A percentile compares a stretch with the other conserved stretches of the same genome.
These are phyloP conservation scores for Polyporus tsugae DNA, from an alignment of 1,284 basidiomycete species.

Conservation along the genomic window DNA sequence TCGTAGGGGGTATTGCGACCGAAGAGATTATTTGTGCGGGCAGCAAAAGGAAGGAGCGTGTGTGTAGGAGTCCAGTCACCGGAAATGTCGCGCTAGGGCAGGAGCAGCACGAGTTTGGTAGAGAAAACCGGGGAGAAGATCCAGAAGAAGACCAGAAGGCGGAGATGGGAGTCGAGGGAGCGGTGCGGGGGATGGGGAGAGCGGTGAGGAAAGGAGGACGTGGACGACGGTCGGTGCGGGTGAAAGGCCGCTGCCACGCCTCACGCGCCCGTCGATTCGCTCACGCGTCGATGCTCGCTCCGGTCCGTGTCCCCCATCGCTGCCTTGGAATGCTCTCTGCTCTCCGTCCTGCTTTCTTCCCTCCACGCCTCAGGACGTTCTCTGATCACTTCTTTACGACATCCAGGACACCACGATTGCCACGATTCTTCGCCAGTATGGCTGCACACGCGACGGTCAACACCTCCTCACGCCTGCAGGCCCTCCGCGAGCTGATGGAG, in stretches of 20 bases:
- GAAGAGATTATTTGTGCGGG: neutral
- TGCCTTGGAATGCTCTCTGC: neutral
- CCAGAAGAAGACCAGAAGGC: neutral
- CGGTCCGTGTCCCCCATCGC: slow-evolving; percentile 6
- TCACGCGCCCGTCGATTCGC: slow-evolving; percentile 10
- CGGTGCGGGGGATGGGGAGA: neutral
- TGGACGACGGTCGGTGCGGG: neutral
- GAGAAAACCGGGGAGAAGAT: neutral
- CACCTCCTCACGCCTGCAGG: slow-evolving; percentile 67
- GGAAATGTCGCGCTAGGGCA: neutral
- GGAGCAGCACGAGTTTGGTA: neutral
- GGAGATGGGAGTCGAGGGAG: slow-evolving; percentile 3
- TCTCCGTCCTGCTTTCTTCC: slow-evolving; percentile 8
- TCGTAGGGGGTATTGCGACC: neutral
- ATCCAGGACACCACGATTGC: slow-evolving; percentile 4
- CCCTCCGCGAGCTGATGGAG: slow-evolving; percentile 73
- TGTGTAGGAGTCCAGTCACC: slow-evolving; percentile 7
- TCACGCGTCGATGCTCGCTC: slow-evolving; percentile 12
- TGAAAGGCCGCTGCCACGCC: slow-evolving; percentile 17
- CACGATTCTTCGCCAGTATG: slow-evolving; percentile 36
- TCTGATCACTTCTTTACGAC: slow-evolving; percentile 7
- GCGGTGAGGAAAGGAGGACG: slow-evolving; percentile 6
- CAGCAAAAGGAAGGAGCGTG: slow-evolving; percentile 28
- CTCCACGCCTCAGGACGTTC: neutral
- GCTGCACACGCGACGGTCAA: slow-evolving; percentile 55